Base-by-base conservation (phyloP, 306 rosid species). In the Sicyos baderoa region DNA sequence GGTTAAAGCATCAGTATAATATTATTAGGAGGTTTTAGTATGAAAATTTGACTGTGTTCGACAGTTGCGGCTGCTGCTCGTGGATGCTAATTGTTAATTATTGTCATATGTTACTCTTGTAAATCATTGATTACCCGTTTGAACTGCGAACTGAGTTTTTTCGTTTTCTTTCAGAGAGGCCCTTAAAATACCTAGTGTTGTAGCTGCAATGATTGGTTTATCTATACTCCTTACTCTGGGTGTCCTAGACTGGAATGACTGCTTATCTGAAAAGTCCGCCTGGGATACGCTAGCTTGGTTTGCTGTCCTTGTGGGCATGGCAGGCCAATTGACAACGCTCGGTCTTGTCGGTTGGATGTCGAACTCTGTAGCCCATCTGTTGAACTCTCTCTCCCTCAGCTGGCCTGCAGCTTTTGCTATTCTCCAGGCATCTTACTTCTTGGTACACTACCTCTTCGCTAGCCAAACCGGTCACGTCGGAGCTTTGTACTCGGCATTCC, bases 221-320 rank as follows among this genome's bases (percentile, higher is more conserved):
- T 93, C 94, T 37, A 75, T 86, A 71, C 97, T 90, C 59, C 96
- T 93, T 60, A 54, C 84, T 60, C 67, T 79, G 45, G 99, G 99
- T 63, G 97, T 90, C 72, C 96, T 93, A 48, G 84, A 88, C 72
- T 93, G 99, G 99, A 68, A 86, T 75, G 99, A 93, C 76, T 93
- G 99, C 76, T 82, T 90, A 84, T 67, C 82, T 17, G 99, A 93
- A 62, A 90, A 86, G 78, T 86, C 97, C 0, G 99, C 99, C 0
- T 93, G 99, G 99, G 97, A 93, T 79, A 93, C 99, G 71, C 80
- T 93, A 76, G 91, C 91, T 68, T 93, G 99, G 99, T 93, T 93
- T 45, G 94, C 95, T 44, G 86, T 90, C 79, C 84, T 90, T 29
- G 97, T 93, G 52, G 96, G 99, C 54, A 85, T 93, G 99, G 99